A percentile compares a stretch with the other conserved stretches of the same genome.
phyloP scores from a whole-genome alignment of 2,329 filamentous ascomycete genomes.

The Sclerotinia sclerotiorum region DNA sequence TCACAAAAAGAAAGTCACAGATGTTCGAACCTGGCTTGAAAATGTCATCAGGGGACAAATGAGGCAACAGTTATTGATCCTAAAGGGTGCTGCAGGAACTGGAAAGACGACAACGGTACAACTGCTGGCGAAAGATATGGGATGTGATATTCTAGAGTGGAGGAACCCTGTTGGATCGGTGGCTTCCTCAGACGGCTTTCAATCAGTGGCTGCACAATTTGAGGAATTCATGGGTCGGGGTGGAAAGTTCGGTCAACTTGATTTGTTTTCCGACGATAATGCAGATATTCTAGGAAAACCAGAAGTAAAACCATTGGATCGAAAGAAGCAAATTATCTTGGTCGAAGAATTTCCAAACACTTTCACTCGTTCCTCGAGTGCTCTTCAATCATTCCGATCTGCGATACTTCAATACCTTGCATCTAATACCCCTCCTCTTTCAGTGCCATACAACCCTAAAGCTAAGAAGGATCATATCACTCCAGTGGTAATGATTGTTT shows the following conservation, averaged over 20 bases:
- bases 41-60: conserved; percentile 65
- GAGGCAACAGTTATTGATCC: conserved; percentile 72
- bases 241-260: conserved; percentile 74
- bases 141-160: conserved; percentile 82
- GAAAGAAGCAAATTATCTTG: conserved; percentile 60
- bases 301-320: conserved; percentile 37
- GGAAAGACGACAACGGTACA: conserved; percentile 89
- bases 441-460: conserved; percentile 45
- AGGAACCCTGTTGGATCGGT: conserved; percentile 70
- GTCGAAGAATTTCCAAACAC: conserved; percentile 83
- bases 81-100: conserved; percentile 88
- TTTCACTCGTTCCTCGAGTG: conserved; percentile 63
- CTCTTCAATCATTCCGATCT: conserved; percentile 69
- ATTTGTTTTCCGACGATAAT: conserved; percentile 42
- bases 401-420: conserved; percentile 75
- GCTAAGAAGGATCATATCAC: conserved; percentile 49
- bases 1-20: conserved; percentile 88
- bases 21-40: conserved; percentile 81
- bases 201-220: conserved; percentile 77
- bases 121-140: conserved; percentile 74
- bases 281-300: conserved; percentile 37
- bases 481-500: conserved; percentile 86
- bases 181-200: conserved; percentile 59
- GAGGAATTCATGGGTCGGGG: conserved; percentile 86
- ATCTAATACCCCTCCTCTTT: conserved; percentile 59